Percentiles rank a stretch among this genome's conserved stretches.
Conservation (phyloP, 1,284 basidiomycete genomes). For the Lentinula novae-zelandiae region DNA sequence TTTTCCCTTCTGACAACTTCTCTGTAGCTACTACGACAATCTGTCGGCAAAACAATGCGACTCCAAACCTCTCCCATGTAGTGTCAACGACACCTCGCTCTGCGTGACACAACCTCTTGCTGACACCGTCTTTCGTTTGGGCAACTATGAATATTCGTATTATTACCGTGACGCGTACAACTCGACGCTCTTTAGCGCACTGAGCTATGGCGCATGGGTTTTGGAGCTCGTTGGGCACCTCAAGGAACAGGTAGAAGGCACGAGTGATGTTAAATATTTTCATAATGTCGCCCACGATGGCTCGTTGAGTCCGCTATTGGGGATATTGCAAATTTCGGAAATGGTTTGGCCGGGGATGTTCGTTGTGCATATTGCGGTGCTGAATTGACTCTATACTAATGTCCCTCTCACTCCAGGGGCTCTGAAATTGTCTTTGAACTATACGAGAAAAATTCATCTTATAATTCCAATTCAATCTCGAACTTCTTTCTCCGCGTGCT, state of each 20-base stretch:
- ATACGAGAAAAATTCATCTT: conserved; percentile 24
- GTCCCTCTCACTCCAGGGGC: conserved; percentile 25
- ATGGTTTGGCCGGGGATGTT: conserved; percentile 53
- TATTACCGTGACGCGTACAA: conserved; percentile 37
- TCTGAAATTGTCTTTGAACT: conserved; percentile 42
- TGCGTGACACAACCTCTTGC: conserved; percentile 40
- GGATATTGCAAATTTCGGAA: conserved; percentile 39
- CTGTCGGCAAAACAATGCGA: conserved; percentile 45
- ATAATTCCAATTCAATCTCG: conserved; percentile 1
- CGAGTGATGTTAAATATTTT: conserved; percentile 34
- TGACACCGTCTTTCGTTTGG: conserved; percentile 39
- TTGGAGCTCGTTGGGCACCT: conserved; percentile 37
- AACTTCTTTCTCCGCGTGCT: conserved; percentile 38
- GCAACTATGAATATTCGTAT: conserved; percentile 47
- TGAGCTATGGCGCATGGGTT: conserved; percentile 39
- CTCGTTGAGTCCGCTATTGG: conserved; percentile 40
- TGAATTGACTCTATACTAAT: background rate
- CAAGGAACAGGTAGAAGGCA: conserved; percentile 30
- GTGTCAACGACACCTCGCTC: conserved; percentile 34
- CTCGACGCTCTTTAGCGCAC: conserved; percentile 34
- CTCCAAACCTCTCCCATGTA: conserved; percentile 38
- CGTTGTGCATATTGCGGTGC: background rate
- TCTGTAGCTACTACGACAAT: conserved; percentile 43
- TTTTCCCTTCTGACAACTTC: background rate
- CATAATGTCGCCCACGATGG: conserved; percentile 48